These are phyloP conservation scores for Hypholoma sublateritium DNA, from an alignment of 768 basidiomycete genomes.

Conservation along the genomic window DNA sequence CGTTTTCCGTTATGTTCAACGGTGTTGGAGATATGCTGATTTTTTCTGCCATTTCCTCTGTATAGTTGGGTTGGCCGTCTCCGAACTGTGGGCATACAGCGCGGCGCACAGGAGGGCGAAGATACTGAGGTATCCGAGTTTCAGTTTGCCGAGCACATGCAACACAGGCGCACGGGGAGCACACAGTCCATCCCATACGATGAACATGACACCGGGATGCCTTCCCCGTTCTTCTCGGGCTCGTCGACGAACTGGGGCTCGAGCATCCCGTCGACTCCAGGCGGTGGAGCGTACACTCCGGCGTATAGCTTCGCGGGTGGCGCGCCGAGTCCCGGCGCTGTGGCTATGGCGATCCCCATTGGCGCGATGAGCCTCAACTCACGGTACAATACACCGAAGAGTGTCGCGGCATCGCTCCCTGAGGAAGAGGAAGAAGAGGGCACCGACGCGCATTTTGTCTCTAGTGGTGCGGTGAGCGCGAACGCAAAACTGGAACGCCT, in stretches of 20 bases:
- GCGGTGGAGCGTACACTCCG: conserved; percentile 23
- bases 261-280: conserved; percentile 36
- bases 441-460: not conserved
- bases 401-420: conserved; percentile 13
- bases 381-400: conserved; percentile 25
- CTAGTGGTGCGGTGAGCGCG: not conserved
- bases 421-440: conserved; percentile 16
- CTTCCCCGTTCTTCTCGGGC: conserved; percentile 26
- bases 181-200: conserved; percentile 19
- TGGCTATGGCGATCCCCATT: conserved; percentile 19
- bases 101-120: conserved; percentile 33
- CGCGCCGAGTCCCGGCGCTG: conserved; percentile 23
- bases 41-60: not conserved
- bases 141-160: conserved; percentile 6
- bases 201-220: conserved; percentile 2
- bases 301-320: conserved; percentile 5
- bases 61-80: conserved; percentile 82
- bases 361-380: conserved; percentile 30
- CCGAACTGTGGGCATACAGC: conserved; percentile 73
- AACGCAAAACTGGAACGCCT: not conserved
- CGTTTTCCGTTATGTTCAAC: conserved; percentile 25
- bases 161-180: conserved; percentile 22
- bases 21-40: conserved; percentile 5
- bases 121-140: conserved; percentile 13
- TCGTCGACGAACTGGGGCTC: conserved; percentile 31